Evolutionary conservation across 108 stramenopile species (phyloP).

Genomic region (Schizochytrium sp.): DNA sequence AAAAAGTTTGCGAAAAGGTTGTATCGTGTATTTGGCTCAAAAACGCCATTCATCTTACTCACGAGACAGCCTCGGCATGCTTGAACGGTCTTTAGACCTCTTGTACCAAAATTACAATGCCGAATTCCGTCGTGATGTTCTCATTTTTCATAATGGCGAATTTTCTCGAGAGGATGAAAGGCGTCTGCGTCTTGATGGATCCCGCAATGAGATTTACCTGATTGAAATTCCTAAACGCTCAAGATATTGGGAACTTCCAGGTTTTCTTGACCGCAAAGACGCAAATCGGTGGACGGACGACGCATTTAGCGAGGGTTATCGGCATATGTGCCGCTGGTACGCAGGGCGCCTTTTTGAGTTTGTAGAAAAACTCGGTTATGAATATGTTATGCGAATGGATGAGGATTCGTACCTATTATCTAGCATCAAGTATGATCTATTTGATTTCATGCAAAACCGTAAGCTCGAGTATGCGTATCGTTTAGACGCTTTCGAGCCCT

Average conservation of each 20-base stretch:
- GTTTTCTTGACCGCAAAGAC: constrained; percentile 13
- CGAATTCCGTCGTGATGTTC: not conserved
- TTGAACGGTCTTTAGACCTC: not conserved
- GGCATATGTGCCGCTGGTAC: constrained; percentile 85
- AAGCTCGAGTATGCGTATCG: constrained; percentile 80
- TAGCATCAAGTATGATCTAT: constrained; percentile 79
- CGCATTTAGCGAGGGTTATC: constrained; percentile 68
- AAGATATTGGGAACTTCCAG: not conserved
- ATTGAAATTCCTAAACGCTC: not conserved
- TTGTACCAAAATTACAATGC: constrained; percentile 17
- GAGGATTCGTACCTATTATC: constrained; percentile 84
- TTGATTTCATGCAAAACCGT: constrained; percentile 77
- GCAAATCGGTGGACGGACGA: not conserved
- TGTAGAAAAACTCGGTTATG: constrained; percentile 73
- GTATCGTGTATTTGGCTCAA: not conserved
- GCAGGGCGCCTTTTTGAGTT: constrained; percentile 81
- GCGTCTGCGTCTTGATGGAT: not conserved
- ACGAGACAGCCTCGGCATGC: not conserved
- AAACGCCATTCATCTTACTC: not conserved
- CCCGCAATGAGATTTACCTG: not conserved
- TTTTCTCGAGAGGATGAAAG: not conserved
- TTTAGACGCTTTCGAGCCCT: constrained; percentile 79
- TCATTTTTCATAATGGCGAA: not conserved
- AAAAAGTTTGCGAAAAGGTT: not conserved
- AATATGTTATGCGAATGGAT: constrained; percentile 84